Evolutionary conservation across 805 yeast genomes (phyloP).

Genomic region (Nematodospora valgi): DNA sequence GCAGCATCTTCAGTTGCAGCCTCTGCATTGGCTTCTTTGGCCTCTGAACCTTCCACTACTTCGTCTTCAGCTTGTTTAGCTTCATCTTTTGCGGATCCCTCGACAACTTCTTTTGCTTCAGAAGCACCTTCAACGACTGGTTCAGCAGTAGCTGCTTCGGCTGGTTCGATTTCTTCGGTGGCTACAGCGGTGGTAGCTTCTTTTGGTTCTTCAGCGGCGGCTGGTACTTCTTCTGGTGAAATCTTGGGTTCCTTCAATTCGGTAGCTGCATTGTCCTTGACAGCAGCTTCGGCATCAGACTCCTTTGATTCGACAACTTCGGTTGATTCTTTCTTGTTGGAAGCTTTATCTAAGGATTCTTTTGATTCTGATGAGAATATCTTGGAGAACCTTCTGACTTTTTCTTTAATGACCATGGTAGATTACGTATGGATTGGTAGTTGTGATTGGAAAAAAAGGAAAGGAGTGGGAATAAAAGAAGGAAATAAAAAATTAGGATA

Average conservation of each 20-base stretch:
- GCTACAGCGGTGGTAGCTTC: conserved; percentile 11
- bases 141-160: conserved; percentile 7
- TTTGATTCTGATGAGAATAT: conserved; percentile 27
- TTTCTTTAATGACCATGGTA: conserved; percentile 36
- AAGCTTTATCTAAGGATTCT: conserved; percentile 16
- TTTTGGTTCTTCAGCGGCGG: conserved; percentile 9
- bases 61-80: conserved; percentile 10
- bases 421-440: background rate
- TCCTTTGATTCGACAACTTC: conserved; percentile 11
- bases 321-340: conserved; percentile 4
- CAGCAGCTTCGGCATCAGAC: conserved; percentile 8
- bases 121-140: conserved; percentile 9
- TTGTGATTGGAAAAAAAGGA: background rate
- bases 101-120: conserved; percentile 9
- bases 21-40: conserved; percentile 9
- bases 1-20: conserved; percentile 12
- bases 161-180: conserved; percentile 11
- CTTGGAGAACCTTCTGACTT: conserved; percentile 37
- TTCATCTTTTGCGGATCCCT: conserved; percentile 9
- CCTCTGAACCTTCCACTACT: background rate
- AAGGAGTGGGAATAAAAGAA: background rate
- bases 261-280: conserved; percentile 9
- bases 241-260: conserved; percentile 9
- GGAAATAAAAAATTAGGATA: too few relatives aligned
- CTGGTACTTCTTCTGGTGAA: conserved; percentile 7